Base-by-base conservation (phyloP, 768 basidiomycete genomes). In the Podaxis pistillaris region DNA sequence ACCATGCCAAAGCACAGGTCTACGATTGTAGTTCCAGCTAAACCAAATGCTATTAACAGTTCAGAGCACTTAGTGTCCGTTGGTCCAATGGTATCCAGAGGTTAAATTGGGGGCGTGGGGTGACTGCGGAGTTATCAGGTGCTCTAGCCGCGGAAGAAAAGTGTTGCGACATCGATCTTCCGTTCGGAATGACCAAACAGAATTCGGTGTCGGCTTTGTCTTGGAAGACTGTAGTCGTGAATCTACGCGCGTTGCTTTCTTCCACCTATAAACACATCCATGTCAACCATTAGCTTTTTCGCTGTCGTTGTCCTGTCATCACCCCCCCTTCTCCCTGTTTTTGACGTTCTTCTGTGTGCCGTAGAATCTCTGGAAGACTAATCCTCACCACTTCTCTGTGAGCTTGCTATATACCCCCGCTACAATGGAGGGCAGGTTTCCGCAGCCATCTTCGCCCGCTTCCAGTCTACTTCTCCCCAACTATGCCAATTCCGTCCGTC, bases 401-500 rank as follows among this genome's bases (percentile, higher is more conserved):
- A 30, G 30, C 9, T 37, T 22, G 49, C 33, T 9, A 22, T 52
- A 60, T 53, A 60, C 52, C 37, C 50, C 50, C 4, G 50, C n/a
- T 17, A 37, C 22, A 6, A 62, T 62, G 55, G 61, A 41, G 37
- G 47, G 46, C 38, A 62, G 61, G 44, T 62, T 62, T 56, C 54
- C 49, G 9, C 37, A 41, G 7, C 36, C 30, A 12, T 46, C 63
- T 15, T 11, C 64, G 6, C 61, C 65, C 0, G 44, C 64, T 8
- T 49, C 60, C 1, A 64, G 55, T 56, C 38, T 66, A 12, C 60
- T 66, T 36, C 63, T 65, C 5, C 24, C 59, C 33, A 54, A 28
- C 47, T 28, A 26, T 40, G 56, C 30, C 38, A 50, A 36, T 41
- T 24, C 57, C 22, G 24, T 49, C 12, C 36, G 36, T n/a, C 51